Base-by-base conservation (phyloP, 2,329 filamentous ascomycete genomes). In the Dactylonectria estremocensis region DNA sequence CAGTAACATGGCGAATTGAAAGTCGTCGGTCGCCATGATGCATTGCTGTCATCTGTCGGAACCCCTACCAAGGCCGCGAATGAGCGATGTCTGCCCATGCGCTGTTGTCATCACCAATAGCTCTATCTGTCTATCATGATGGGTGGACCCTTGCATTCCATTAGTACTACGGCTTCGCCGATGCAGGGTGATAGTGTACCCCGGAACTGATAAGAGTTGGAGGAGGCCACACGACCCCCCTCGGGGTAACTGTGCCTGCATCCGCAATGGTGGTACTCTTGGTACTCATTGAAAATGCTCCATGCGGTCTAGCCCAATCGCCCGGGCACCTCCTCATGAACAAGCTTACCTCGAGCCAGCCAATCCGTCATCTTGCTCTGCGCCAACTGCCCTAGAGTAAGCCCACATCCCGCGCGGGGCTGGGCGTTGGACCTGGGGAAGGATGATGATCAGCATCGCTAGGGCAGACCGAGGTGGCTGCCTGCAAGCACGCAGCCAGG, bases 121-220 rank as follows among this genome's bases (percentile, higher is more conserved):
- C 24, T 52, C 28, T 33, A 22, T 5, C 16, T 9, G 18, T 52
- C 24, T 28, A 28, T 52, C 35, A 37, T 8, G 35, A 56, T 45
- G 10, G 53, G 31, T 22, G 11, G 4, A 55, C 20, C 53, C 53
- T 20, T 31, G 54, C 35, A 57, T 43, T 14, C 7, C 16, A n/a
- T 18, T 33, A 9, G 54, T 22, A 46, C 53, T 56, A 56, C 35
- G 55, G 40, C 35, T 43, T 66, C 57, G 57, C 63, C 63, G 63
- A 61, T 61, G 52, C 52, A 66, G 52, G 63, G 63, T 56, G 50
- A 46, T 53, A 48, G 57, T 24, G 20, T 54, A 54, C 55, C 49
- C 48, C 20, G 20, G 57, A 50, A 40, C 52, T 57, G 63, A 66
- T 66, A 64, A 64, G 62, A 48, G 45, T 37, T 20, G 18, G 31